Base-by-base conservation (phyloP, 805 yeast genomes). In the Pichia phayaonensis region DNA sequence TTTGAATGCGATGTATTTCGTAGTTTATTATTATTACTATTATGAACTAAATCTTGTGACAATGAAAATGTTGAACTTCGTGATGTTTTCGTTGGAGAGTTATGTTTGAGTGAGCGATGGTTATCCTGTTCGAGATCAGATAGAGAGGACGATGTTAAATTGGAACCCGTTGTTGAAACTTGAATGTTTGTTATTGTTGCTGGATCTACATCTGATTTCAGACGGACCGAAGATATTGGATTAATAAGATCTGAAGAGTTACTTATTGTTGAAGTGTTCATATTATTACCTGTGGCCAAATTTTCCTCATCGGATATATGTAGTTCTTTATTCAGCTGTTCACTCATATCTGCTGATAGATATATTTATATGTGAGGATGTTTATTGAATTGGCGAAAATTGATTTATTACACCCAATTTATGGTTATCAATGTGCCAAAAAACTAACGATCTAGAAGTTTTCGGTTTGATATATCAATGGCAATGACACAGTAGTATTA, bases 1-100 rank as follows among this genome's bases (percentile, higher is more conserved):
- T 57, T 55, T 31, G 54, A 52, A 23, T 62, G 64, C 1, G 68
- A 62, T 13, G 23, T n/a, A 34, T 34, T 34, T 34, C 20, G 38
- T n/a, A 18, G 18, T 8, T 41, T 16, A 4, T 16, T 24, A 16
- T n/a, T 16, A 24, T 16, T 24, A 24, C n/a, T 41, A 24, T 24
- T 23, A 23, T 24, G 24, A 15, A 13, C n/a, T 29, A 8, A n/a
- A 34, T 34, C 38, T 16, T 34, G 38, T 16, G 40, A 20, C 11
- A 34, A 40, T 10, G 52, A 49, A 23, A 23, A 24, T 4, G 43
- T 42, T 8, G 52, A 49, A 41, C 52, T 49, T 21, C 41, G 26
- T 12, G 52, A 45, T 4, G 42, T 45, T 42, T 29, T 40, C 3
- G 47, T 20, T 2, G 51, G 51, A 4, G 48, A 40, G n/a, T 12